Percentiles rank a stretch among this genome's conserved stretches.
These are phyloP conservation scores for Cyberlindnera americana DNA, from an alignment of 805 yeast species.

Conservation along the genomic window DNA sequence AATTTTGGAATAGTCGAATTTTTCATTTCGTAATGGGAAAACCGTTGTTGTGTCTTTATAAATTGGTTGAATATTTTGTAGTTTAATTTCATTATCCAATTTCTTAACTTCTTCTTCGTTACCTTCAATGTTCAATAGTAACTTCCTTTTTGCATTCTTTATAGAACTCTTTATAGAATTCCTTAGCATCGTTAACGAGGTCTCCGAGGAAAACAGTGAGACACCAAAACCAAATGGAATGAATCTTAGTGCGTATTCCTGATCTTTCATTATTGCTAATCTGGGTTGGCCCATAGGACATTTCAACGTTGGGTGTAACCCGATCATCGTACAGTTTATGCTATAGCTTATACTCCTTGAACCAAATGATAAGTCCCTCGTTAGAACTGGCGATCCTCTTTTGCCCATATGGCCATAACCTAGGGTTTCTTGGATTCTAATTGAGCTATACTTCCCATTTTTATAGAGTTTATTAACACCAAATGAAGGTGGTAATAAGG, in stretches of 20 bases:
- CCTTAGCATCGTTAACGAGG: constrained; percentile 11
- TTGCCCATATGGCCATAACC: constrained; percentile 50
- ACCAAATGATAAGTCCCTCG: constrained; percentile 47
- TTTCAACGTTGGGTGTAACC: constrained; percentile 31
- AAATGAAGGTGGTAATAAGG: constrained; percentile 39
- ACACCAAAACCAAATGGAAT: constrained; percentile 37
- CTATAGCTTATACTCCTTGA: constrained; percentile 47
- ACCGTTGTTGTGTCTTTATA: too few relatives aligned
- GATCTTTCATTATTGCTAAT: constrained; percentile 32
- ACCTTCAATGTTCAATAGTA: constrained; percentile 19
- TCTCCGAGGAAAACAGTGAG: constrained; percentile 19
- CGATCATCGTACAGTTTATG: constrained; percentile 55
- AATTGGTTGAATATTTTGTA: too few relatives aligned
- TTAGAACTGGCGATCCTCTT: constrained; percentile 52
- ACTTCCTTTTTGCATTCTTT: constrained; percentile 17
- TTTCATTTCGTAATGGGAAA: constrained; percentile 26
- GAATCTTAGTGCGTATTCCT: constrained; percentile 35
- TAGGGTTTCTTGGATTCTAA: constrained; percentile 30
- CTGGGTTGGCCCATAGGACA: constrained; percentile 16
- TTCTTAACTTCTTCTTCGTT: constrained; percentile 18
- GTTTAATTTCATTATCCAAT: constrained; percentile 20
- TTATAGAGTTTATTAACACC: constrained; percentile 34
- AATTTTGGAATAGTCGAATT: constrained; percentile 19
- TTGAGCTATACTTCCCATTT: constrained; percentile 30
- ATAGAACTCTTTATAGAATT: constrained; percentile 15